Evolutionary conservation across 352 stramenopile genomes (phyloP), one percentile per base, ranked within the genome.

Genomic region (Phytophthora uliginosa): DNA sequence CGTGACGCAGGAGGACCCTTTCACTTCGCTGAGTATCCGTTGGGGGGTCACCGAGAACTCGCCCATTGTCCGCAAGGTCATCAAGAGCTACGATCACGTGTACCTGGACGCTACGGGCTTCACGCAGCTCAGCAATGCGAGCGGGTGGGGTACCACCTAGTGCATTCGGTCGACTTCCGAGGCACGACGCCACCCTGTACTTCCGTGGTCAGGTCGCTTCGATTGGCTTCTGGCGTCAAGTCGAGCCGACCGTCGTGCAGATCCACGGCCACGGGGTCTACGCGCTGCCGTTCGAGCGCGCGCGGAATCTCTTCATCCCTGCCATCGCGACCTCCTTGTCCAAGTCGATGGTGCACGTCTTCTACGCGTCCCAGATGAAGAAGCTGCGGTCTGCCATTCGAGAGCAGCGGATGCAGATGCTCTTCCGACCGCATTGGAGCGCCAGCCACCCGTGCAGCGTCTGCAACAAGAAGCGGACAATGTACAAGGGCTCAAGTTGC

Each of bases 381-480:
- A 71, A 71, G 31, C 12, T 72, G 15, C 56, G 62, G 13, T 72
- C 48, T n/a, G 69, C 69, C 7, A 63, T 76, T 55, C 47, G 55
- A 8, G 62, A 76, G 22, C 69, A 67, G 31, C 38, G 57, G 33
- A 76, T 67, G 62, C 69, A 76, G 53, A 71, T 67, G 62, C 36
- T 76, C 13, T 63, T 67, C 7, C 56, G 56, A 2, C 57, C 69
- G 40, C 69, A 72, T 24, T 76, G 50, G 55, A 68, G 69, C 24
- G 56, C 63, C 9, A n/a, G 63, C 24, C 69, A 67, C 7, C 55
- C 57, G 36, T 72, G 63, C 33, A 72, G 62, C n/a, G 56, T 76
- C 10, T 76, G 69, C 42, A 76, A 72, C 24, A 76, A 76, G 63
- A 76, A 71, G 42, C 69, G 69, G 36, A 76, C 38, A n/a, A 71